Conservation (phyloP, 352 stramenopile genomes). For the Pilasporangium apinafurcum region DNA sequence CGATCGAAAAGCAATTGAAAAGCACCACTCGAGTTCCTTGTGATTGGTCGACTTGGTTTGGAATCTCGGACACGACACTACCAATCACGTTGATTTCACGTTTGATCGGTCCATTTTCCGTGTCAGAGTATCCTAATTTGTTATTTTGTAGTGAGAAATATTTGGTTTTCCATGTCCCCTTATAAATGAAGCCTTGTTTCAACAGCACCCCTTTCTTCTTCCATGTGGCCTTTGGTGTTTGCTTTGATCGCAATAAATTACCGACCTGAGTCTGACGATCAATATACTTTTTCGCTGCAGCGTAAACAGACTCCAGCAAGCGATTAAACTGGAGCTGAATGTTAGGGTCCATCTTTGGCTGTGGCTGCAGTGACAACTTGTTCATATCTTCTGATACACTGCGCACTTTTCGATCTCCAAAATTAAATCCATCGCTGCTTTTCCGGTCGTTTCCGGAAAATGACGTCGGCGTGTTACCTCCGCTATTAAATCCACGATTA, state of each 20-base stretch:
- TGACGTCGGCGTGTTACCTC: constrained; percentile 58
- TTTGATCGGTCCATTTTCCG: constrained; percentile 78
- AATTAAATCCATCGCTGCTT: constrained; percentile 46
- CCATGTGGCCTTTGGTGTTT: constrained; percentile 73
- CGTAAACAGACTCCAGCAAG: constrained; percentile 80
- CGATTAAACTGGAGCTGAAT: constrained; percentile 81
- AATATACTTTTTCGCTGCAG: constrained; percentile 82
- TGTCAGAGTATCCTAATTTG: constrained; percentile 77
- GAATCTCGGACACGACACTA: constrained; percentile 71
- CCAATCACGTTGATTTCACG: constrained; percentile 86
- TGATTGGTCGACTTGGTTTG: constrained; percentile 87
- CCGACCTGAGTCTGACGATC: constrained; percentile 60
- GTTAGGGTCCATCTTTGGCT: constrained; percentile 83
- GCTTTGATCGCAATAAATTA: constrained; percentile 49
- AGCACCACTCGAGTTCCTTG: constrained; percentile 77
- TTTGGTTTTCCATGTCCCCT: constrained; percentile 86
- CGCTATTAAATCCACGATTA: constrained; percentile 49
- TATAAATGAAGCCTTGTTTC: constrained; percentile 88
- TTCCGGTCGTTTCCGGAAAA: constrained; percentile 27
- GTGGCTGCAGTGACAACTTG: constrained; percentile 37
- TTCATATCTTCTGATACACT: constrained; percentile 79
- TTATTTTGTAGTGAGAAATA: constrained; percentile 87
- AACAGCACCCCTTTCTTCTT: constrained; percentile 86
- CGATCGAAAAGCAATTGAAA: constrained; percentile 83
- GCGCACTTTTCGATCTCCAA: constrained; percentile 49